Percentiles rank a stretch among this genome's conserved stretches.
These are phyloP conservation scores for Ilyonectria mors-panacis DNA, from an alignment of 2,329 filamentous ascomycete species.

Conservation along the genomic window DNA sequence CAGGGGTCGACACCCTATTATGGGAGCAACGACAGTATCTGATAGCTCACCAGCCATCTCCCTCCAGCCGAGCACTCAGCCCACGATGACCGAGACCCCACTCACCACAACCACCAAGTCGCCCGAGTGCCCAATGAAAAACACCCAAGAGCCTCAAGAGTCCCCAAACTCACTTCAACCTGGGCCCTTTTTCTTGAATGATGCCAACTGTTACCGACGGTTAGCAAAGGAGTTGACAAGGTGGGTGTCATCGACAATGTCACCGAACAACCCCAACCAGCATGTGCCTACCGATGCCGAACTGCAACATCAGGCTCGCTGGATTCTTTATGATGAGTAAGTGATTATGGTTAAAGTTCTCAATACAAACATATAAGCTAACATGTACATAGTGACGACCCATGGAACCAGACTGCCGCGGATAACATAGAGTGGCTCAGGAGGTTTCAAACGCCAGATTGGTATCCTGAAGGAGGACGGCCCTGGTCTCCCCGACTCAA, in stretches of 20 bases:
- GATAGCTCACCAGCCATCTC: slow-evolving; percentile 47
- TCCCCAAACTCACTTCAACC: slow-evolving; percentile 29
- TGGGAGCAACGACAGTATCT: slow-evolving; percentile 22
- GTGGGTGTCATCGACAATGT: slow-evolving; percentile 68
- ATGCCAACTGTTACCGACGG: slow-evolving; percentile 73
- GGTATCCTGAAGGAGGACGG: slow-evolving; percentile 67
- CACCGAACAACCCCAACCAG: slow-evolving; percentile 71
- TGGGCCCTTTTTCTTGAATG: slow-evolving; percentile 66
- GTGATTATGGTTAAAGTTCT: slow-evolving; percentile 43
- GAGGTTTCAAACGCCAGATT: slow-evolving; percentile 73
- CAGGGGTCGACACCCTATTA: slow-evolving; percentile 60
- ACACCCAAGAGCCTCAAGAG: slow-evolving; percentile 18
- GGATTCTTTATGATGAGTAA: slow-evolving; percentile 74
- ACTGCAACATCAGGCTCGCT: slow-evolving; percentile 74
- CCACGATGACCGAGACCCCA: slow-evolving; percentile 31
- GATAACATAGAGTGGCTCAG: slow-evolving; percentile 76
- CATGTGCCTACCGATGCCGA: slow-evolving; percentile 74
- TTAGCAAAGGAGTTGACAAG: slow-evolving; percentile 68
- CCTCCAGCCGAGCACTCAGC: slow-evolving; percentile 37
- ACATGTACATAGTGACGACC: slow-evolving; percentile 65
- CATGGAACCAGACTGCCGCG: slow-evolving; percentile 75
- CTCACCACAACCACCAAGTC: slow-evolving; percentile 35
- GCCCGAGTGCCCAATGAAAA: slow-evolving; percentile 32
- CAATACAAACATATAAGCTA: slow-evolving; percentile 28
- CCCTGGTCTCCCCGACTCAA: slow-evolving; percentile 62